Conservation (phyloP, 1,284 basidiomycete species). For the Porogramme epimiltina region DNA sequence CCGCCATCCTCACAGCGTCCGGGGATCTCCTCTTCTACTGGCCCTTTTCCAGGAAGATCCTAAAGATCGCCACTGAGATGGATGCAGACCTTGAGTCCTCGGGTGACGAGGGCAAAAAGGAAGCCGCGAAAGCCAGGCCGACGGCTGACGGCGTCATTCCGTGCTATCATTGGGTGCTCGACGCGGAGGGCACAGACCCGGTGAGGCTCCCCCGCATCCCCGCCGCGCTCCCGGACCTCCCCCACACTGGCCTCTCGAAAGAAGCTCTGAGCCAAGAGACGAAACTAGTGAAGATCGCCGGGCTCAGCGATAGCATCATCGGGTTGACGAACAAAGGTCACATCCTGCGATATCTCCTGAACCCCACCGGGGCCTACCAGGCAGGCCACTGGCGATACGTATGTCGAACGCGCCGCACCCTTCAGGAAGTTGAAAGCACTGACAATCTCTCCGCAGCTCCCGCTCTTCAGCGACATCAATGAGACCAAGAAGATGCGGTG, state of each 20-base stretch:
- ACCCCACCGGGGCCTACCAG: constrained; percentile 39
- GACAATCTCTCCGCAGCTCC: too few species aligned
- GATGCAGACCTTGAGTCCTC: constrained; percentile 49
- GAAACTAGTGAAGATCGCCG: constrained; percentile 78
- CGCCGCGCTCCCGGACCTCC: constrained; percentile 47
- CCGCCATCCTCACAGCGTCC: constrained; percentile 65
- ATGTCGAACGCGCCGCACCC: constrained; percentile 37
- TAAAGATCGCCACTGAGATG: constrained; percentile 41
- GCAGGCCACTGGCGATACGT: constrained; percentile 77
- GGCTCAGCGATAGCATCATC: constrained; percentile 64
- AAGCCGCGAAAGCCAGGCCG: constrained; percentile 48
- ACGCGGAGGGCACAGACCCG: constrained; percentile 50
- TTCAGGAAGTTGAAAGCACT: too few species aligned
- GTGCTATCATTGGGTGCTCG: constrained; percentile 61
- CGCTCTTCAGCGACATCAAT: constrained; percentile 65
- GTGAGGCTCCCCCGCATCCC: constrained; percentile 43
- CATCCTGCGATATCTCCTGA: constrained; percentile 49
- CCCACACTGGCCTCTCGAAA: constrained; percentile 28
- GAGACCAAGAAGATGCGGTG: constrained; percentile 50
- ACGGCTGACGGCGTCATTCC: constrained; percentile 42
- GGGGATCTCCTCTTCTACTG: constrained; percentile 80
- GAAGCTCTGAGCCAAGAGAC: constrained; percentile 39
- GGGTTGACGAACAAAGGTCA: constrained; percentile 81
- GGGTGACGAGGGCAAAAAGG: constrained; percentile 40
- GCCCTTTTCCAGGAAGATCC: constrained; percentile 56